These are phyloP conservation scores for Bruguiera parviflora DNA, from an alignment of 345 rosid genomes.

Conservation along the genomic window DNA sequence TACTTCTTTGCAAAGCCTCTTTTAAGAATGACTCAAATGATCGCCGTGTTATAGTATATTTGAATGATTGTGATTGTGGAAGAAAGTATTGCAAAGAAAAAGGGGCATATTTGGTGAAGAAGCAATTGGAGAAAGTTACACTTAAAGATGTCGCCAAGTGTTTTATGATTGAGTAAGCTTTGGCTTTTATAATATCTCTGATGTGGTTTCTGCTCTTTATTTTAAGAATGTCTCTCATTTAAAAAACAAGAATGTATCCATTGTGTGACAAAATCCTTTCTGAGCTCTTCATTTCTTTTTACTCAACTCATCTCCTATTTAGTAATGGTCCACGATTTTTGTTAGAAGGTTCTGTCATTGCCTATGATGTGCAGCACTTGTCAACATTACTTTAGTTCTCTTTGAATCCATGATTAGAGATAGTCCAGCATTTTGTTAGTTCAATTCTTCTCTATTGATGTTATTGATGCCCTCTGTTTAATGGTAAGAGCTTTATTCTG, in stretches of 20 bases:
- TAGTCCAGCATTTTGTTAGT: background rate
- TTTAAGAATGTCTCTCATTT: no score
- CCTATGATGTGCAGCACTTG: background rate
- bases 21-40: constrained; percentile 68
- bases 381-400: background rate
- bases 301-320: background rate
- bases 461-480: background rate
- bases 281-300: background rate
- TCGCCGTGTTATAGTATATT: constrained; percentile 66
- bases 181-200: constrained; percentile 5
- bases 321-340: background rate
- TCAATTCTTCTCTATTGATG: background rate
- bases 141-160: constrained; percentile 64
- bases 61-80: constrained; percentile 73
- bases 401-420: background rate
- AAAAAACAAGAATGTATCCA: no score
- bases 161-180: constrained; percentile 76
- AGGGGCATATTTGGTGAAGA: constrained; percentile 63
- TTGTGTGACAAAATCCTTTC: background rate
- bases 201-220: background rate
- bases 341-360: background rate
- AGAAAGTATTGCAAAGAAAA: constrained; percentile 73
- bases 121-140: constrained; percentile 69
- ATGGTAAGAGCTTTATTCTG: background rate
- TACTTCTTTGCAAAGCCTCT: constrained; percentile 70